Base-by-base conservation (phyloP, 345 rosid genomes). In the Syzygium grande region DNA sequence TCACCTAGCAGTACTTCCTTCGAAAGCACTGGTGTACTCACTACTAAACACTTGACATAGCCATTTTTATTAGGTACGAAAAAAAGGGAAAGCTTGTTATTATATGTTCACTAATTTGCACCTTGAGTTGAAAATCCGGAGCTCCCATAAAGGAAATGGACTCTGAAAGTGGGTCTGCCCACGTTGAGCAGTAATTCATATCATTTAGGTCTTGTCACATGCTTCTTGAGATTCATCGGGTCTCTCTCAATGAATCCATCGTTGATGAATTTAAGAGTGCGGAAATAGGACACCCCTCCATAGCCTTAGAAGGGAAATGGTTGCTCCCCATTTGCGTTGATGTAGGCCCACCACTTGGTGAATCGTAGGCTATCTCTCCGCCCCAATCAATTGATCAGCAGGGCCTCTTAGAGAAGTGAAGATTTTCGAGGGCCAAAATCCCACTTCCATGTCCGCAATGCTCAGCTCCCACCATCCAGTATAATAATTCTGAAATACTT, bases 381-480 rank as follows among this genome's bases (percentile, higher is more conserved):
- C 58, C 85, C 85, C 85, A 84, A 5, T 27, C 1, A 25, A 49
- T 38, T 84, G 0, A 7, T 51, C 58, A 4, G 85, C 58, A 25
- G 53, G 29, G 54, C 54, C 85, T 27, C 16, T 19, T 25, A 13
- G 85, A 27, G 56, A 14, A 27, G 16, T 84, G 85, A 84, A 84
- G 56, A 84, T 41, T 41, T 41, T 41, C 43, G 5, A 41, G 43
- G 43, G 43, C 86, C 86, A 84, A 13, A 29, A 84, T 23, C 86
- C 86, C 4, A 84, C 58, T n/a, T 0, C 1, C 0, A 7, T 0
- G 56, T 3, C 27, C 34, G 29, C 59, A 51, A 84, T 23, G 9
- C 13, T 21, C 27, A 52, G 61, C 86, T 59, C 25, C 86, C 86
- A 84, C 13, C 4, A 15, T n/a, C 59, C 23, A 52, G 61, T 52